Base-by-base conservation (phyloP, 306 rosid genomes). In the Calophaca sinica region DNA sequence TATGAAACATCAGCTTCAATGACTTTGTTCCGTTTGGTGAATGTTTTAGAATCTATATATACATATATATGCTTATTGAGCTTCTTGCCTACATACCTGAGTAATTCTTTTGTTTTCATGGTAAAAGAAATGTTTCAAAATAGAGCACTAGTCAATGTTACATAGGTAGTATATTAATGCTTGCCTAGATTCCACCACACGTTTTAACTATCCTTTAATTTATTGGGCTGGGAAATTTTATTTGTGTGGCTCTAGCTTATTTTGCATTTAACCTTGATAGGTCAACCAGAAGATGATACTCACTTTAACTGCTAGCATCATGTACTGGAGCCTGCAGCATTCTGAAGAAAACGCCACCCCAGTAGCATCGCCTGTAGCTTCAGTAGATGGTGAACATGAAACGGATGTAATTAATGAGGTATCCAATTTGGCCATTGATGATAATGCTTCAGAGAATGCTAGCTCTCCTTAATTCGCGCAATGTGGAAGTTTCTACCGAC, bases 271-370 rank as follows among this genome's bases (percentile, higher is more conserved):
- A 62, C 76, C 70, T 71, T 72, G 51, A 52, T 82, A 94, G 99
- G 97, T 92, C 68, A 94, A 92, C 86, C 97, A 84, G 82, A 94
- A 94, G 92, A 94, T 94, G 99, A 90, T 94, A n/a, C 96, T 94
- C 48, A 89, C 75, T 62, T 75, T 94, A 89, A 81, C 93, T 42
- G 99, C 99, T 58, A 90, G 97, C 89, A 94, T 94, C 76, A 94
- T 90, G 99, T 90, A 86, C 83, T 92, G 99, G 99, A 92, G 99
- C 87, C 86, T 94, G 81, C 89, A 86, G 86, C 80, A 90, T 76
- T 88, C 79, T 70, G 88, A 85, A 45, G 87, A 62, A 11, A 75
- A 12, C 64, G 0, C 4, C 48, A 63, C 76, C 68, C 80, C 83
- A 7, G 78, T 49, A 26, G 82, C 75, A 44, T 70, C 87, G 33